A percentile compares a stretch with the other conserved stretches of the same genome.
These are phyloP conservation scores for Sclerotinia spermophila DNA, from an alignment of 2,329 filamentous ascomycete species.

Conservation along the genomic window DNA sequence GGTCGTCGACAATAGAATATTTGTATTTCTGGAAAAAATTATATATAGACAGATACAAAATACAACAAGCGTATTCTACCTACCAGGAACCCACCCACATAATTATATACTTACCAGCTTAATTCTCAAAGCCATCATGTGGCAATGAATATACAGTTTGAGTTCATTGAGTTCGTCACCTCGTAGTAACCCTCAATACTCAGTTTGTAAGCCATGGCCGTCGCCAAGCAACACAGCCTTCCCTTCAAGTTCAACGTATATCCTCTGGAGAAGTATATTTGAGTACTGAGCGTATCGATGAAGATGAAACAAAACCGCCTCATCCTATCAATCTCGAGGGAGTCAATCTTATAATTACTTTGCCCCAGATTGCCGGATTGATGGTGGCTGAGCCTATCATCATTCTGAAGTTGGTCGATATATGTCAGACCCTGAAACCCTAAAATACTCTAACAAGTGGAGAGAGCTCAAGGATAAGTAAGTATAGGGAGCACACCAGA, in stretches of 20 bases:
- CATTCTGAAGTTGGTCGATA: not conserved
- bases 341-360: not conserved
- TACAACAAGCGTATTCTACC: too few relatives aligned
- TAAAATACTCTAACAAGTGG: not conserved
- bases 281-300: not conserved
- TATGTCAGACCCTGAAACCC: not conserved
- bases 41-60: not conserved
- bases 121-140: not conserved
- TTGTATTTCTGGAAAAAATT: not conserved
- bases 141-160: not conserved
- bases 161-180: conserved; percentile 1
- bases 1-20: not conserved
- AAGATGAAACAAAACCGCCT: not conserved
- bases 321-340: not conserved
- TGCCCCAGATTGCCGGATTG: not conserved
- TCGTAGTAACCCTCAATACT: not conserved
- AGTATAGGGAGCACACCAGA: too few relatives aligned
- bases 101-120: not conserved
- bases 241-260: not conserved
- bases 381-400: not conserved
- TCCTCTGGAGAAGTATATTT: not conserved
- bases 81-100: not conserved
- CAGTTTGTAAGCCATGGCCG: not conserved
- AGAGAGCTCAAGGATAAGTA: conserved; percentile 2
- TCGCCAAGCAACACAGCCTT: conserved; percentile 19